Base-by-base conservation (phyloP, 208 protist species). In the Wallacemonas rigidus region DNA sequence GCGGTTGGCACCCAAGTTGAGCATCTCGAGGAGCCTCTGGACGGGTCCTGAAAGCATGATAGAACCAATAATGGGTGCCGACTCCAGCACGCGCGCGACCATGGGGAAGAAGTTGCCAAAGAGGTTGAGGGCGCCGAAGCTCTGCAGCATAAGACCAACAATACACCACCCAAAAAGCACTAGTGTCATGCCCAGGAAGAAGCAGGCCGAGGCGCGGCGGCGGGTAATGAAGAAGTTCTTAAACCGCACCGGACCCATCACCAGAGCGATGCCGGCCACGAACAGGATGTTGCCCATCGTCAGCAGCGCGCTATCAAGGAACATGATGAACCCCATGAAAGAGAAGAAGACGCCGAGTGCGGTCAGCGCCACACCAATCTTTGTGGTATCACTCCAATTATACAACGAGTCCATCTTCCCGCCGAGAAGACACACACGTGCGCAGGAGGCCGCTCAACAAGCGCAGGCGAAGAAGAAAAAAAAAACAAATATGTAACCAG, bases 81-180 rank as follows among this genome's bases (percentile, higher is more conserved):
- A 91, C 83, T 97, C 90, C 11, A 97, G 71, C 64, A 97, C 88
- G 15, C 93, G 90, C 35, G 80, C 85, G 26, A 94, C 64, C 73
- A 95, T 89, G 38, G 93, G 93, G 56, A 97, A 93, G 72, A 97
- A 97, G 73, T 97, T 95, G 26, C 93, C 93, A 68, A 97, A 97
- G 9, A 97, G 83, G 71, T 97, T 97, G 17, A 97, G 71, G 8
- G 85, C 85, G 15, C 93, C 90, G 75, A 97, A 95, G 58, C 87
- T 86, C 63, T 97, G 82, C 26, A 97, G 55, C 39, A 92, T 70
- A 26, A 97, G 81, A 2, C 93, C 93, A 45, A 95, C 39, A 44
- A 95, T 80, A 56, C 87, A 95, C 81, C 87, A 95, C 14, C 89
- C 84, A 0, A 85, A 70, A 35, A 97, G 51, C 26, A 97, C 91